phyloP scores from a whole-genome alignment of 345 rosid genomes.

The Alliaria petiolata region DNA sequence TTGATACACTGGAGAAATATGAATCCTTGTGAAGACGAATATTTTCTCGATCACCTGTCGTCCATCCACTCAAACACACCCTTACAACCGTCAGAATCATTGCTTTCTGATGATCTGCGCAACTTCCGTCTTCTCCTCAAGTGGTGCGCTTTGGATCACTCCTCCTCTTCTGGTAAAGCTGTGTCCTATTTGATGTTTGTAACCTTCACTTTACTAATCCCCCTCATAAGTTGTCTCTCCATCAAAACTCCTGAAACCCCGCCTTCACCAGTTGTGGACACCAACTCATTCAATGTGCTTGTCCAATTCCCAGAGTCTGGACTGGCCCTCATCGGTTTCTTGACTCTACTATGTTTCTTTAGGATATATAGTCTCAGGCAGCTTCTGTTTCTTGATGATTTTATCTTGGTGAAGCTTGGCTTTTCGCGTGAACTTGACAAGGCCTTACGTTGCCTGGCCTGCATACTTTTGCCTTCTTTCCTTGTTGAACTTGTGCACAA shows the following conservation, averaged over 20 bases:
- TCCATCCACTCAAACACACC: slow-evolving; percentile 16
- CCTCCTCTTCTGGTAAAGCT: slow-evolving; percentile 44
- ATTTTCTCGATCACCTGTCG: slow-evolving; percentile 9
- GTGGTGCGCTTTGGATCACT: slow-evolving; percentile 72
- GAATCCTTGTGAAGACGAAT: slow-evolving; percentile 19
- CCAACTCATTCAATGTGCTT: slow-evolving; percentile 50
- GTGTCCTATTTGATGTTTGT: slow-evolving; percentile 47
- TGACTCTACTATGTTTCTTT: slow-evolving; percentile 53
- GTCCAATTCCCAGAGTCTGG: slow-evolving; percentile 69
- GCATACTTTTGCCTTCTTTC: slow-evolving; percentile 66
- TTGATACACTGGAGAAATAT: background rate
- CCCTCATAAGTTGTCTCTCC: slow-evolving; percentile 39
- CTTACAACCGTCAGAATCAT: slow-evolving; percentile 38
- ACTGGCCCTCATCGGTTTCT: slow-evolving; percentile 52
- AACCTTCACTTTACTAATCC: slow-evolving; percentile 44
- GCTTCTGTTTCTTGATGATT: slow-evolving; percentile 68
- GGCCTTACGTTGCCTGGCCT: slow-evolving; percentile 61
- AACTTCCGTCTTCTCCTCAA: slow-evolving; percentile 54
- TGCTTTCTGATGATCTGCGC: slow-evolving; percentile 43
- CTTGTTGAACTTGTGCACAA: slow-evolving; percentile 64
- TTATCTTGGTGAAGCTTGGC: slow-evolving; percentile 41
- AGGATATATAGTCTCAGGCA: slow-evolving; percentile 46
- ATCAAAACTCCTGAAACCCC: slow-evolving; percentile 26
- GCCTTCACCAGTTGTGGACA: slow-evolving; percentile 26
- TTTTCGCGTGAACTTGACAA: slow-evolving; percentile 54